These are phyloP conservation scores for Diaporthe helianthi DNA, from an alignment of 2,329 filamentous ascomycete species.

Conservation along the genomic window DNA sequence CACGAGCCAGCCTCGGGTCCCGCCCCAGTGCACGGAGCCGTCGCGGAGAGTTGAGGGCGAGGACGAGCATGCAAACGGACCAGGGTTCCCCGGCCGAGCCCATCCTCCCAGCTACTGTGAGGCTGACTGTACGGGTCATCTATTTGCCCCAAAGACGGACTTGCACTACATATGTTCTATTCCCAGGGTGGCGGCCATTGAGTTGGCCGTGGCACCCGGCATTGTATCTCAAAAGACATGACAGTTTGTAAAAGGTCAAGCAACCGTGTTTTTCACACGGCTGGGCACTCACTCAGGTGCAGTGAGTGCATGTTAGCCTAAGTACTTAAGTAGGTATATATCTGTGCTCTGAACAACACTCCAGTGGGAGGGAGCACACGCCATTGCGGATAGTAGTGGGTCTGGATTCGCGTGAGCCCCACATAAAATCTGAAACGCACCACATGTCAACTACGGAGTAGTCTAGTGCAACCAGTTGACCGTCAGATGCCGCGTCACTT, in stretches of 20 bases:
- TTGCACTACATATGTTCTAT: background rate
- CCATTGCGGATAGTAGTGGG: constrained; percentile 17
- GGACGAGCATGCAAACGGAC: background rate
- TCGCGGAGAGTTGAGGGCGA: too few relatives aligned
- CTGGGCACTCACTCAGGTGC: too few relatives aligned
- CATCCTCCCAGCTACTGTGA: background rate
- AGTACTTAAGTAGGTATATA: too few relatives aligned
- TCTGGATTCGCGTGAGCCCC: background rate
- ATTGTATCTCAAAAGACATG: constrained; percentile 32
- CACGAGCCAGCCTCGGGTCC: background rate
- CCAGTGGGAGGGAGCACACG: background rate
- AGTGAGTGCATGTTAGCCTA: too few relatives aligned
- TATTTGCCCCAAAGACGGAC: background rate
- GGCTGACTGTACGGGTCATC: background rate
- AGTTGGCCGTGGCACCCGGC: background rate
- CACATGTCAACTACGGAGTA: too few relatives aligned
- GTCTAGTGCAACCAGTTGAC: too few relatives aligned
- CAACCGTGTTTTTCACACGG: background rate
- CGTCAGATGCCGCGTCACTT: constrained; percentile 13
- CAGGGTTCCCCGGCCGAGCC: too few relatives aligned
- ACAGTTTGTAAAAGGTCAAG: constrained; percentile 1
- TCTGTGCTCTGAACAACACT: constrained; percentile 1
- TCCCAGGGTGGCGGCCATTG: constrained; percentile 4
- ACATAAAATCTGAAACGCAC: background rate
- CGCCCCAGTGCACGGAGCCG: background rate